These are phyloP conservation scores for Rosa persica DNA, from an alignment of 306 rosid genomes.

Conservation along the genomic window DNA sequence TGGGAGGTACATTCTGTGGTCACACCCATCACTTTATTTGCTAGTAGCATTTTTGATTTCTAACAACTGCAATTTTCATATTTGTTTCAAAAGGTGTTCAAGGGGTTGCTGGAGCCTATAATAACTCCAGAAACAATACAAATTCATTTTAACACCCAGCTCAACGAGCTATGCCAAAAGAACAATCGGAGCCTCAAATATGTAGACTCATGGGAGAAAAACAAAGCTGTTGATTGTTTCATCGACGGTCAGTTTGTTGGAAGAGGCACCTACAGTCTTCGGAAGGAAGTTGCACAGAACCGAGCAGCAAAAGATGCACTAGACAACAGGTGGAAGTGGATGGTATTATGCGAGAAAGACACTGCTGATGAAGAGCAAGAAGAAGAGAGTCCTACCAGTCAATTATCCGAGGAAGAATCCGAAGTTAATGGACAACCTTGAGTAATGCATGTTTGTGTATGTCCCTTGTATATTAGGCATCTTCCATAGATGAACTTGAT, in stretches of 20 bases:
- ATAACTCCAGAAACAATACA: slow-evolving; percentile 34
- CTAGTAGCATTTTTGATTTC: neutral
- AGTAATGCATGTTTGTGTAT: neutral
- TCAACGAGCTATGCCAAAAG: slow-evolving; percentile 56
- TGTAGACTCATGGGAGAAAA: slow-evolving; percentile 43
- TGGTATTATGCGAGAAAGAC: neutral
- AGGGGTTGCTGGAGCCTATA: slow-evolving; percentile 44
- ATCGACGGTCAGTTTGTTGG: slow-evolving; percentile 40
- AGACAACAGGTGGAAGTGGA: slow-evolving; percentile 27
- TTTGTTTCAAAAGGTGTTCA: slow-evolving; percentile 32
- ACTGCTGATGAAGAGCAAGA: neutral
- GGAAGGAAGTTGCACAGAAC: slow-evolving; percentile 51
- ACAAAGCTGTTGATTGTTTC: slow-evolving; percentile 25
- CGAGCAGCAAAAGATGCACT: slow-evolving; percentile 64
- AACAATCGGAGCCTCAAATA: slow-evolving; percentile 30
- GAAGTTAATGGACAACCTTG: neutral
- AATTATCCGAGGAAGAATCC: neutral
- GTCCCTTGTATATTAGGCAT: neutral
- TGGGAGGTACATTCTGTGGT: slow-evolving; percentile 43
- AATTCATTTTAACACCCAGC: slow-evolving; percentile 44
- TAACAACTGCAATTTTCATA: neutral
- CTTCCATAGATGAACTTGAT: neutral
- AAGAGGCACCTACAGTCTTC: slow-evolving; percentile 27
- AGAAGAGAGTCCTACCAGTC: neutral
- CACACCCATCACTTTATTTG: neutral